Evolutionary conservation across 2,329 filamentous ascomycete species (phyloP).

Genomic region (Cyphellophora europaea): DNA sequence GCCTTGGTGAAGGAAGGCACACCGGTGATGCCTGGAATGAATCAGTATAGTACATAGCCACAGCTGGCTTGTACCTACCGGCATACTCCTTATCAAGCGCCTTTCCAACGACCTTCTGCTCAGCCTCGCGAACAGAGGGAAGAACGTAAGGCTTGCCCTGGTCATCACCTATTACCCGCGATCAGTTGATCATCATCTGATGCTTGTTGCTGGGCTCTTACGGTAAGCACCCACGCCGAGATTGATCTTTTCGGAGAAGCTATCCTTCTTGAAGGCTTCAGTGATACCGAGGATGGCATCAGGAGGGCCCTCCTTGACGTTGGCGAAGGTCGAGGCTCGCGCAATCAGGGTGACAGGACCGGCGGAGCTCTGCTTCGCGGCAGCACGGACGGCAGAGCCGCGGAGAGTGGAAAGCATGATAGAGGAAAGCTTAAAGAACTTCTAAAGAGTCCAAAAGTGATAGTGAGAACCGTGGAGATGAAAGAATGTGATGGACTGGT

Average conservation of each 20-base stretch:
- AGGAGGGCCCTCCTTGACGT: constrained; percentile 87
- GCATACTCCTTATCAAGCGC: constrained; percentile 52
- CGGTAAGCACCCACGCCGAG: constrained; percentile 97
- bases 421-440: no score
- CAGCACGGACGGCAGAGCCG: constrained; percentile 32
- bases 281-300: constrained; percentile 57
- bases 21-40: constrained; percentile 68
- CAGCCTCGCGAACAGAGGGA: constrained; percentile 80
- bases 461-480: no score
- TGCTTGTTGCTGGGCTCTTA: constrained; percentile 21
- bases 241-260: constrained; percentile 93
- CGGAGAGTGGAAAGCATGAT: constrained; percentile 39
- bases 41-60: constrained; percentile 61
- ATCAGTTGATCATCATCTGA: not conserved
- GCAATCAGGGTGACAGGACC: constrained; percentile 32
- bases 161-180: constrained; percentile 58
- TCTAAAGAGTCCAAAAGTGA: no score
- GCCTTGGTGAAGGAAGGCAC: constrained; percentile 88
- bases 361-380: constrained; percentile 28
- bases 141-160: constrained; percentile 96
- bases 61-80: constrained; percentile 2
- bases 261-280: constrained; percentile 97
- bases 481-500: no score
- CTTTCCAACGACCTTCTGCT: constrained; percentile 71
- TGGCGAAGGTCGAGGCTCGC: constrained; percentile 77